Conservation (phyloP, 306 rosid species). For the Vigna reflexopilosa region DNA sequence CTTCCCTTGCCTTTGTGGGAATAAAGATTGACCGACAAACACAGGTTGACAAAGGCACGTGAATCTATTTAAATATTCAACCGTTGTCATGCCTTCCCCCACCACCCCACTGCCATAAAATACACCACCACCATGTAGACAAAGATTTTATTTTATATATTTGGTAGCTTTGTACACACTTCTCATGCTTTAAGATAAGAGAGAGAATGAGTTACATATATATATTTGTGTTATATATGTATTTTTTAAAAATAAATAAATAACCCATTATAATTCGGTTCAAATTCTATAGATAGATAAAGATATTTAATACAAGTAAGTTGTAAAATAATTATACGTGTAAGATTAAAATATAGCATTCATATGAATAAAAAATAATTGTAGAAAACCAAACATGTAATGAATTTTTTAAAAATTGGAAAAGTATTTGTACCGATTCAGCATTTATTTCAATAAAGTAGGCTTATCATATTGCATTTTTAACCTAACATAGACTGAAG, state of each 20-base stretch:
- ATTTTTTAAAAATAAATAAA: too few relatives aligned
- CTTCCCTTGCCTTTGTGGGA: slow-evolving; percentile 27
- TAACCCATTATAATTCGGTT: too few relatives aligned
- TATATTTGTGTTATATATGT: too few relatives aligned
- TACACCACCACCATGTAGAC: not conserved
- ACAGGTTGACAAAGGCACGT: slow-evolving; percentile 89
- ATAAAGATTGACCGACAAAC: slow-evolving; percentile 86
- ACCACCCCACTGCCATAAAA: not conserved
- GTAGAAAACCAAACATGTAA: too few relatives aligned
- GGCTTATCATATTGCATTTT: not conserved
- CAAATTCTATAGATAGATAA: too few relatives aligned
- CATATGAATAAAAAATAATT: too few relatives aligned
- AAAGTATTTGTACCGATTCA: not conserved
- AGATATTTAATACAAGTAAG: too few relatives aligned
- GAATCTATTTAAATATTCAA: slow-evolving; percentile 65
- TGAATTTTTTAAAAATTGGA: too few relatives aligned
- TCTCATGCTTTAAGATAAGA: not conserved
- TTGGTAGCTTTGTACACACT: not conserved
- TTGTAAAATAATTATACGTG: too few relatives aligned
- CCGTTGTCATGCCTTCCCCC: slow-evolving; percentile 35
- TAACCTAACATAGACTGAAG: not conserved
- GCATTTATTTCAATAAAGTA: not conserved
- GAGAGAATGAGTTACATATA: not conserved
- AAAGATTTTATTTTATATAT: not conserved
- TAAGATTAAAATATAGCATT: too few relatives aligned